Evolutionary conservation across 2,329 filamentous ascomycete species (phyloP).

Genomic region (Cladosporium sp.): DNA sequence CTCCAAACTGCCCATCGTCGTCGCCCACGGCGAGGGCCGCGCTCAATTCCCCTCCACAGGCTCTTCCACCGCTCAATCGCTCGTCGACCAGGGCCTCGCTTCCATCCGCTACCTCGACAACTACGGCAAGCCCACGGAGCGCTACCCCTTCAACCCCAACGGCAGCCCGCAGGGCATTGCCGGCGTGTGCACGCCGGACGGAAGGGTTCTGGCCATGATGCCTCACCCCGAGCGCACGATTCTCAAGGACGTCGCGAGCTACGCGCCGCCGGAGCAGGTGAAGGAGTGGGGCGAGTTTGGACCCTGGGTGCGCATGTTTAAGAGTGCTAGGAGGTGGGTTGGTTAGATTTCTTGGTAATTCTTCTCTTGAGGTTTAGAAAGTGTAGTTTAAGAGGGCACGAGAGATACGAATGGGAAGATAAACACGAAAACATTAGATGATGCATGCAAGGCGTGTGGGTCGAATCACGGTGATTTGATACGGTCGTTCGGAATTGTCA

Average conservation of each 20-base stretch:
- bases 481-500: too few relatives aligned
- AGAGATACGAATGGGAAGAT: too few relatives aligned
- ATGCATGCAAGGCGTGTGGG: too few relatives aligned
- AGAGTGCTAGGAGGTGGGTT: conserved; percentile 84
- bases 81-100: conserved; percentile 66
- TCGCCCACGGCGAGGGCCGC: conserved; percentile 87
- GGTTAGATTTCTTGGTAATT: too few relatives aligned
- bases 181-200: conserved; percentile 71
- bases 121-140: conserved; percentile 66
- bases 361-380: too few relatives aligned
- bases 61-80: conserved; percentile 38
- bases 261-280: conserved; percentile 59
- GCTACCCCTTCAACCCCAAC: conserved; percentile 87
- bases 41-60: conserved; percentile 56
- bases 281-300: conserved; percentile 75
- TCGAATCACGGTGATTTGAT: too few relatives aligned
- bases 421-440: too few relatives aligned
- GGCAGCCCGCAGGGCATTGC: conserved; percentile 79
- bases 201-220: conserved; percentile 84
- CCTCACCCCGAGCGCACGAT: conserved; percentile 91
- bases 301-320: conserved; percentile 83
- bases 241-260: conserved; percentile 73
- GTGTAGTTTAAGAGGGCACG: too few relatives aligned
- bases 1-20: conserved; percentile 76
- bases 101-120: conserved; percentile 86